Evolutionary conservation across 495 filamentous ascomycete species (phyloP).

Genomic region (Neurospora tetraspora): DNA sequence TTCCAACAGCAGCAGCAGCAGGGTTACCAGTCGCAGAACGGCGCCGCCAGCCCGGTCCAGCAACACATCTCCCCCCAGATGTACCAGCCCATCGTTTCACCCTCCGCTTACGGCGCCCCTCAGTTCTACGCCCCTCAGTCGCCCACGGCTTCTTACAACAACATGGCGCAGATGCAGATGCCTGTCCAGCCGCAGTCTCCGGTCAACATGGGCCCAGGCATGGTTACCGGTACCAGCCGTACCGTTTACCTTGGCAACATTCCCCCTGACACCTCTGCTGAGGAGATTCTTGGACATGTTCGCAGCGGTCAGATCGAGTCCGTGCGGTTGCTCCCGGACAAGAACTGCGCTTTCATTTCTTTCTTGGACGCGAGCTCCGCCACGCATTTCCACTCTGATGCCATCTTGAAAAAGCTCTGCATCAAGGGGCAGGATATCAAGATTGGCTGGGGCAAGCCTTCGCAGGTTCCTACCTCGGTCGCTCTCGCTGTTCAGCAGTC

Average conservation of each 20-base stretch:
- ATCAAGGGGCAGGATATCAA: constrained; percentile 99
- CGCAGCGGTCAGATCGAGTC: constrained; percentile 98
- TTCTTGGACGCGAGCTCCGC: constrained; percentile 95
- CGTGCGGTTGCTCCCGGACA: constrained; percentile 87
- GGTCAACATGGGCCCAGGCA: constrained; percentile 62
- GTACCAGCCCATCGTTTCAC: constrained; percentile 69
- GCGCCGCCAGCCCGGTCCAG: constrained; percentile 39
- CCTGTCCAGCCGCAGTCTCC: constrained; percentile 48
- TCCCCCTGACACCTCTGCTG: constrained; percentile 91
- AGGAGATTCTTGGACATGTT: constrained; percentile 95
- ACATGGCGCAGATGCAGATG: constrained; percentile 45
- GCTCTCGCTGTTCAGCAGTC: constrained; percentile 94
- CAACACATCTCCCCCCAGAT: constrained; percentile 55
- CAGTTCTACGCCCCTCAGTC: constrained; percentile 79
- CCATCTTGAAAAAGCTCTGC: constrained; percentile 96
- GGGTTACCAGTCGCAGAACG: constrained; percentile 48
- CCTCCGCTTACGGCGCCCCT: constrained; percentile 60
- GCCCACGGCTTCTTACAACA: constrained; percentile 63
- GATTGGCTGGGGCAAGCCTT: constrained; percentile 98
- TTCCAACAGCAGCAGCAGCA: constrained; percentile 57
- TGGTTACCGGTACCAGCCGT: constrained; percentile 83
- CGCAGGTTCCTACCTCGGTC: constrained; percentile 94
- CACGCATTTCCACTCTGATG: constrained; percentile 98
- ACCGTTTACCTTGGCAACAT: constrained; percentile 98
- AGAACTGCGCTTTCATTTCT: constrained; percentile 99